Conservation (phyloP, 352 stramenopile species). For the Phytophthora fragariaefolia region DNA sequence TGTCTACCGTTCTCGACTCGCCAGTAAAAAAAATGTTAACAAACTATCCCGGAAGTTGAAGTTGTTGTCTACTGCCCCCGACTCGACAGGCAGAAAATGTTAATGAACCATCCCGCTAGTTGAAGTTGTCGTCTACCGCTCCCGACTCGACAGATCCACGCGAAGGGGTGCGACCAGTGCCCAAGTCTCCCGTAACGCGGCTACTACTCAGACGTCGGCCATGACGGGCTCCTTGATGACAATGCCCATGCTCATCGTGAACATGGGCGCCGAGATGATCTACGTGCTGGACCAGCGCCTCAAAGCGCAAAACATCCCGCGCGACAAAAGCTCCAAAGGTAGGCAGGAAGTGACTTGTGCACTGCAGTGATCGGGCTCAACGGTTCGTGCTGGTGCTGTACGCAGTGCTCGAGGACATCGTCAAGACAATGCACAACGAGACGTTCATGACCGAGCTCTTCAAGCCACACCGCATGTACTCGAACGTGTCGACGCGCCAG, state of each 20-base stretch:
- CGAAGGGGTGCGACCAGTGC: constrained; percentile 27
- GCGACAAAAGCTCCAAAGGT: constrained; percentile 91
- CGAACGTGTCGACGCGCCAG: constrained; percentile 86
- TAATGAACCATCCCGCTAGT: not conserved
- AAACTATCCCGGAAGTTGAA: constrained; percentile 1
- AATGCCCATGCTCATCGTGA: constrained; percentile 94
- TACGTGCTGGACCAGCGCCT: constrained; percentile 94
- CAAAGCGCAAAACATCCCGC: constrained; percentile 90
- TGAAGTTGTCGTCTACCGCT: constrained; percentile 5
- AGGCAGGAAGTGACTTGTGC: not conserved
- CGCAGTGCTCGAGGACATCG: constrained; percentile 90
- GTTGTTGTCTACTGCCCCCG: not conserved
- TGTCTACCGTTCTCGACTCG: too few relatives aligned
- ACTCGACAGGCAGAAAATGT: too few relatives aligned
- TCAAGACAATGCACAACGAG: constrained; percentile 93
- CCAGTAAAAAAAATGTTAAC: too few relatives aligned
- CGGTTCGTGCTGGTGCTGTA: too few relatives aligned
- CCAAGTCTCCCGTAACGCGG: not conserved
- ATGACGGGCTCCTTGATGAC: constrained; percentile 80
- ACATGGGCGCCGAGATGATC: constrained; percentile 95
- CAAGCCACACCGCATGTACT: constrained; percentile 93
- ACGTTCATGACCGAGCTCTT: constrained; percentile 94
- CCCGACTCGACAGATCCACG: constrained; percentile 12
- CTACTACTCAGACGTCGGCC: not conserved
- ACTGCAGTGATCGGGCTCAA: too few relatives aligned